Evolutionary conservation across 306 rosid species (phyloP).

Genomic region (Gastrolobium villosum): DNA sequence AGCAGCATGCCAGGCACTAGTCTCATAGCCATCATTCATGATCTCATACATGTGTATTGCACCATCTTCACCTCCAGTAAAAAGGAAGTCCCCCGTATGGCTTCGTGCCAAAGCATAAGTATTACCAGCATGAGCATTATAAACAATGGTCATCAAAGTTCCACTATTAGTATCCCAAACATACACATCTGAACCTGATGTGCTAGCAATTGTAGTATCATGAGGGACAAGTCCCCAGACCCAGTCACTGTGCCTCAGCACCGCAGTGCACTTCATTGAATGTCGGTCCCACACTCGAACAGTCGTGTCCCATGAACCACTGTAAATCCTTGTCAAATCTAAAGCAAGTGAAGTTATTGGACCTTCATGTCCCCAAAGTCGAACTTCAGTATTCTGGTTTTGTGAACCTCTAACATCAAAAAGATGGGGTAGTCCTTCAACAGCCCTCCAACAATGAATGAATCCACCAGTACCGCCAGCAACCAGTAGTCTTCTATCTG

Average conservation of each 20-base stretch:
- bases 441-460: constrained; percentile 92
- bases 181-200: constrained; percentile 90
- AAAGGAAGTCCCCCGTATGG: constrained; percentile 82
- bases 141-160: constrained; percentile 59
- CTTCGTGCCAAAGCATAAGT: constrained; percentile 77
- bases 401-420: constrained; percentile 77
- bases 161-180: constrained; percentile 82
- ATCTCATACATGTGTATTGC: constrained; percentile 87
- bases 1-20: constrained; percentile 55
- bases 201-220: constrained; percentile 73
- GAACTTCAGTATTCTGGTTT: constrained; percentile 65
- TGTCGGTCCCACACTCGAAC: constrained; percentile 92
- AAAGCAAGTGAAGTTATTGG: constrained; percentile 90
- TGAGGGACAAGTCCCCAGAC: constrained; percentile 88
- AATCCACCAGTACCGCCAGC: constrained; percentile 95
- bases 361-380: constrained; percentile 96
- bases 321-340: constrained; percentile 86
- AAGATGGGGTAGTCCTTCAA: constrained; percentile 75
- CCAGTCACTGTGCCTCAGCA: constrained; percentile 94
- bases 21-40: constrained; percentile 45
- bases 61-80: constrained; percentile 96
- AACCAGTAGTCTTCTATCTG: constrained; percentile 71
- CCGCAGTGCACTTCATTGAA: constrained; percentile 65
- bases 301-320: constrained; percentile 98
- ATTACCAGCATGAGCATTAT: constrained; percentile 79